A percentile compares a stretch with the other conserved stretches of the same genome.
Conservation (phyloP, 139 green algal genomes). For the Eudorina sp. region DNA sequence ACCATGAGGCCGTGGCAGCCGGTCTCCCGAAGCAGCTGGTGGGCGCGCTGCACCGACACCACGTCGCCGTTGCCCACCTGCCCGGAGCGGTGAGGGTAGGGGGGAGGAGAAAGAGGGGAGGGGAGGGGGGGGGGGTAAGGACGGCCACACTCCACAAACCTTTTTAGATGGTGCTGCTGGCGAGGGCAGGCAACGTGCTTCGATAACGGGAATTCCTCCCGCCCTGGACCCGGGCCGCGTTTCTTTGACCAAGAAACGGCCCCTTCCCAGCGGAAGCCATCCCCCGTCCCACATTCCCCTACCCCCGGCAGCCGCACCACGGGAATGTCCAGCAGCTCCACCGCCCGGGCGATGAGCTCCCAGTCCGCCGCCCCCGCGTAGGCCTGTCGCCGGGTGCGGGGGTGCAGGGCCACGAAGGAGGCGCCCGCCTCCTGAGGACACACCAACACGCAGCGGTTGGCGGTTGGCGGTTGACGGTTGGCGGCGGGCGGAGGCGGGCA, state of each 20-base stretch:
- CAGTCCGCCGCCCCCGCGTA: constrained; percentile 76
- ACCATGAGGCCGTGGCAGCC: constrained; percentile 76
- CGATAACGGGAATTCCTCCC: too few species aligned
- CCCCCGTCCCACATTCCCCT: neutral
- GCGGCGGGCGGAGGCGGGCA: too few species aligned
- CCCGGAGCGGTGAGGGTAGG: too few species aligned
- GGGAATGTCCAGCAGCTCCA: constrained; percentile 70
- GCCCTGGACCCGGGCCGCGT: too few species aligned
- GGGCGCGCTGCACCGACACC: constrained; percentile 54
- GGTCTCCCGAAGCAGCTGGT: constrained; percentile 63
- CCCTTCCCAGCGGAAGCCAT: too few species aligned
- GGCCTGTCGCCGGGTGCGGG: constrained; percentile 73
- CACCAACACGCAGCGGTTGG: too few species aligned
- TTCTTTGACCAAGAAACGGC: too few species aligned
- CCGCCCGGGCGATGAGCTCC: constrained; percentile 63
- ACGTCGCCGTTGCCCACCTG: constrained; percentile 80
- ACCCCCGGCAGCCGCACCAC: constrained; percentile 59
- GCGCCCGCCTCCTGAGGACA: constrained; percentile 69
- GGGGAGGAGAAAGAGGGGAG: neutral
- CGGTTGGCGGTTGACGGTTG: too few species aligned
- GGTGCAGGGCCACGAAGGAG: constrained; percentile 78
- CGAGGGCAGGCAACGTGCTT: neutral
- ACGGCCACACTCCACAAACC: too few species aligned
- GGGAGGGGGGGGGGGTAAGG: neutral
- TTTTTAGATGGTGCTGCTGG: neutral